phyloP scores from a whole-genome alignment of 306 rosid genomes.

The Fragaria nilgerrensis region DNA sequence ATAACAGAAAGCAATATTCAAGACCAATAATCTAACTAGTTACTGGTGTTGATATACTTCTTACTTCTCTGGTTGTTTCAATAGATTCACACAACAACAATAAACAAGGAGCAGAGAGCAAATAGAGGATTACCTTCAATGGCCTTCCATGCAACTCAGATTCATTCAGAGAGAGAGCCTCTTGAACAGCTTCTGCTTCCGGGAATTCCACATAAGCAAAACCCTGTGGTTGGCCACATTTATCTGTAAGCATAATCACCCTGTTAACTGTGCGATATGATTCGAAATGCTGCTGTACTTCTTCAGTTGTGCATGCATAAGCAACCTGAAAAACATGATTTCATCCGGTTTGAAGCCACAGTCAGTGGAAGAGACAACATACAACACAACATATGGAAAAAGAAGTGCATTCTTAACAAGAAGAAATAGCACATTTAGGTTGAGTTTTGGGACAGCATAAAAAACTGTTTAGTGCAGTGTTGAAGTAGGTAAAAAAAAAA shows the following conservation, averaged over 20 bases:
- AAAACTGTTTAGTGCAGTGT: no score
- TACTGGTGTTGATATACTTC: background rate
- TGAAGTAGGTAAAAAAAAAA: no score
- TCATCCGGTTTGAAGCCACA: slow-evolving; percentile 28
- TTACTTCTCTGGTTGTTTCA: background rate
- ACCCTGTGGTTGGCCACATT: slow-evolving; percentile 93
- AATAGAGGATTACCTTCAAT: slow-evolving; percentile 54
- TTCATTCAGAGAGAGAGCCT: slow-evolving; percentile 67
- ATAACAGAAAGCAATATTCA: background rate
- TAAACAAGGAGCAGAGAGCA: background rate
- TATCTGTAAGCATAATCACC: slow-evolving; percentile 84
- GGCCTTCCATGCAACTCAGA: slow-evolving; percentile 90
- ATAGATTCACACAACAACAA: background rate
- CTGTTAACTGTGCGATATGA: slow-evolving; percentile 92
- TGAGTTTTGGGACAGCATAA: background rate
- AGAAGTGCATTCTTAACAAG: background rate
- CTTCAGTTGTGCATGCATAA: slow-evolving; percentile 96
- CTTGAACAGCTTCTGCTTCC: slow-evolving; percentile 82
- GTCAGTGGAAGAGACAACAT: slow-evolving; percentile 13
- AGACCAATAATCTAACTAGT: background rate
- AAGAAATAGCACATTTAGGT: background rate
- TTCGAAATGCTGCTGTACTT: slow-evolving; percentile 93
- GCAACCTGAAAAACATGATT: slow-evolving; percentile 64
- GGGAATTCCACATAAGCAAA: slow-evolving; percentile 91
- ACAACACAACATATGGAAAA: background rate